A percentile compares a stretch with the other conserved stretches of the same genome.
Conservation (phyloP, 2,329 filamentous ascomycete species). For the Pseudomassariella vexata region DNA sequence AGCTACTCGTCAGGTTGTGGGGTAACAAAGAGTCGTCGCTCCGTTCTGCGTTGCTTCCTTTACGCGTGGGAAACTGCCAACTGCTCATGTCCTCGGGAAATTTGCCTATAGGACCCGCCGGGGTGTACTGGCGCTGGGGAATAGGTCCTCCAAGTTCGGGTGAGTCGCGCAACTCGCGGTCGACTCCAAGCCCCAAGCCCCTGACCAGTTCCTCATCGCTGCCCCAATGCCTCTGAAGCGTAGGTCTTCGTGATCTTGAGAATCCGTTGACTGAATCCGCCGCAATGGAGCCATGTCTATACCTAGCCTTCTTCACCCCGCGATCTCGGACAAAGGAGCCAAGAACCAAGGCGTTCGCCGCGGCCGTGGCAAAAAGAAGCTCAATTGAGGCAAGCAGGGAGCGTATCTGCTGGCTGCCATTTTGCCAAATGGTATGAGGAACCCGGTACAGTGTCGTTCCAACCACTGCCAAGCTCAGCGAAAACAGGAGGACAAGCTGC, state of each 20-base stretch:
- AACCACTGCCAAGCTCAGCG: constrained; percentile 74
- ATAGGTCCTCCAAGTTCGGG: constrained; percentile 10
- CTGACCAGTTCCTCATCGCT: constrained; percentile 88
- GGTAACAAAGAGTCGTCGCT: constrained; percentile 40
- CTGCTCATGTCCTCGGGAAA: constrained; percentile 30
- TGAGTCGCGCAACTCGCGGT: constrained; percentile 41
- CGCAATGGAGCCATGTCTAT: constrained; percentile 56
- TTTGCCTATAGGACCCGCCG: constrained; percentile 29
- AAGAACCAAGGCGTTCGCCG: constrained; percentile 84
- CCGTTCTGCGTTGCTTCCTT: constrained; percentile 29
- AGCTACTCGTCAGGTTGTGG: constrained; percentile 27
- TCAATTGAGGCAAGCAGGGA: constrained; percentile 87
- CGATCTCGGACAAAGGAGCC: constrained; percentile 89
- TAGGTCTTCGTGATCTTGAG: constrained; percentile 35
- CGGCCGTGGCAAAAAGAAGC: constrained; percentile 78
- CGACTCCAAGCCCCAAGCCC: constrained; percentile 66
- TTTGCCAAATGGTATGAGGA: constrained; percentile 64
- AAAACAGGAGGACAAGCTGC: constrained; percentile 75
- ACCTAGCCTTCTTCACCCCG: constrained; percentile 84
- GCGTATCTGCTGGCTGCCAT: constrained; percentile 77
- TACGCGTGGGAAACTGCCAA: constrained; percentile 42
- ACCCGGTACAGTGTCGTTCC: constrained; percentile 75
- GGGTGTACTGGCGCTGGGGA: constrained; percentile 24
- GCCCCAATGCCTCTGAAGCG: constrained; percentile 65
- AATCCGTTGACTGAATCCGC: constrained; percentile 57